These are phyloP conservation scores for Hypoxylon lienhwacheense DNA, from an alignment of 495 filamentous ascomycete genomes.

Conservation along the genomic window DNA sequence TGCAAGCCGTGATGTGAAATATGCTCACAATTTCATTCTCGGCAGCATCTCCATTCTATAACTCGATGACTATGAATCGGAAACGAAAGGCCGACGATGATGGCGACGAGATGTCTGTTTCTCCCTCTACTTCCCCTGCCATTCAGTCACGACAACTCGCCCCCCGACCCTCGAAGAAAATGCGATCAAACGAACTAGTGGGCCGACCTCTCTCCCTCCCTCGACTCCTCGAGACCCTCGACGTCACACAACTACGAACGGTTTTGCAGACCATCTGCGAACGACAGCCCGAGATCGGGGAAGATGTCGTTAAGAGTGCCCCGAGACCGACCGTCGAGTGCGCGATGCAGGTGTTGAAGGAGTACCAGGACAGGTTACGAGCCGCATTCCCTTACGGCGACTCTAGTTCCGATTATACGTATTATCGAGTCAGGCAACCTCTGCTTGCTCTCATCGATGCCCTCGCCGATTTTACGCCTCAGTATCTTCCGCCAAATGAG, in stretches of 20 bases:
- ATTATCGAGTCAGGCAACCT: slow-evolving; percentile 85
- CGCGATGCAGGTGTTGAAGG: slow-evolving; percentile 74
- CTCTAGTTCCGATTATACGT: slow-evolving; percentile 85
- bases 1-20: slow-evolving; percentile 15
- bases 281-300: slow-evolving; percentile 76
- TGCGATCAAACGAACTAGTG: slow-evolving; percentile 65
- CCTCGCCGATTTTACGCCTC: slow-evolving; percentile 88
- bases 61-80: slow-evolving; percentile 56
- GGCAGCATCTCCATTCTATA: slow-evolving; percentile 59
- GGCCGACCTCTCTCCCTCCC: slow-evolving; percentile 80
- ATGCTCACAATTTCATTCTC: slow-evolving; percentile 29
- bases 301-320: slow-evolving; percentile 81
- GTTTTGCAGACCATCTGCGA: slow-evolving; percentile 87
- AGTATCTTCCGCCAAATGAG: slow-evolving; percentile 92
- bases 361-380: slow-evolving; percentile 76
- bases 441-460: slow-evolving; percentile 83
- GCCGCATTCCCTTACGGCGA: slow-evolving; percentile 88
- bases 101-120: slow-evolving; percentile 84
- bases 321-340: slow-evolving; percentile 81
- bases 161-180: slow-evolving; percentile 60
- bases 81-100: slow-evolving; percentile 93
- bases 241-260: slow-evolving; percentile 75
- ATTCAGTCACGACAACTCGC: slow-evolving; percentile 62
- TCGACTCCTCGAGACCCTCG: slow-evolving; percentile 87
- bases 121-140: slow-evolving; percentile 78